Percentiles rank a stretch among this genome's conserved stretches.
These are phyloP conservation scores for Curvularia eragrostidis DNA, from an alignment of 2,329 filamentous ascomycete species.

Conservation along the genomic window DNA sequence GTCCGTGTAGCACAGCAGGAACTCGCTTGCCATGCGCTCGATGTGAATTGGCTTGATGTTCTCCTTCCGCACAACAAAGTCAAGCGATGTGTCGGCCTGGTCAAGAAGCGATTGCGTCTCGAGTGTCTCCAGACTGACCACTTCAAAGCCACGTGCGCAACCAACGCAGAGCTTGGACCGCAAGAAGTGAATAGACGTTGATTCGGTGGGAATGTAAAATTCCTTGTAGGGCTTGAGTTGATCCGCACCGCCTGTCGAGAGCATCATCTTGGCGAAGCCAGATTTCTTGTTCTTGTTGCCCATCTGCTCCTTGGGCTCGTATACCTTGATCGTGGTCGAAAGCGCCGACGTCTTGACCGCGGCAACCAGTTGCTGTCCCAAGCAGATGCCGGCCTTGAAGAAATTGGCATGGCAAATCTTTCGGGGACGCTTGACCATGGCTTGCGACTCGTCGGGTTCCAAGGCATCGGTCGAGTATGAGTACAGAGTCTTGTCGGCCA, in stretches of 20 bases:
- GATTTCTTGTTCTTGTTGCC: conserved; percentile 95
- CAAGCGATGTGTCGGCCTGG: conserved; percentile 95
- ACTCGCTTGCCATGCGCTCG: conserved; percentile 94
- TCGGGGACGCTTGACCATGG: conserved; percentile 83
- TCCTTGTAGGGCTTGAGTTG: conserved; percentile 85
- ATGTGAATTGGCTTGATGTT: conserved; percentile 96
- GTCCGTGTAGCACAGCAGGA: conserved; percentile 96
- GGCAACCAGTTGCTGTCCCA: conserved; percentile 92
- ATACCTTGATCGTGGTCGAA: conserved; percentile 98
- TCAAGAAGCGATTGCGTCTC: conserved; percentile 97
- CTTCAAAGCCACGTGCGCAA: conserved; percentile 93
- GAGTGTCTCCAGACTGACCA: conserved; percentile 95
- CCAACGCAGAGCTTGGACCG: conserved; percentile 96
- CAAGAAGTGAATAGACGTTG: conserved; percentile 97
- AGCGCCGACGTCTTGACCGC: conserved; percentile 93
- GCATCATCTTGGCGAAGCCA: conserved; percentile 96
- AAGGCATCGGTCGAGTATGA: conserved; percentile 89
- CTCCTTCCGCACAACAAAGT: conserved; percentile 94
- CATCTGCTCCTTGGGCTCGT: conserved; percentile 94
- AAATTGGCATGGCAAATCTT: conserved; percentile 99
- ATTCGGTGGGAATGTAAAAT: conserved; percentile 98
- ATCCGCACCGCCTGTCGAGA: conserved; percentile 83
- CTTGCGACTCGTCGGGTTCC: conserved; percentile 76
- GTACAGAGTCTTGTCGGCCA: conserved; percentile 90
- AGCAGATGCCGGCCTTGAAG: conserved; percentile 95